These are phyloP conservation scores for Colletotrichum lentis DNA, from an alignment of 2,329 filamentous ascomycete genomes.

Conservation along the genomic window DNA sequence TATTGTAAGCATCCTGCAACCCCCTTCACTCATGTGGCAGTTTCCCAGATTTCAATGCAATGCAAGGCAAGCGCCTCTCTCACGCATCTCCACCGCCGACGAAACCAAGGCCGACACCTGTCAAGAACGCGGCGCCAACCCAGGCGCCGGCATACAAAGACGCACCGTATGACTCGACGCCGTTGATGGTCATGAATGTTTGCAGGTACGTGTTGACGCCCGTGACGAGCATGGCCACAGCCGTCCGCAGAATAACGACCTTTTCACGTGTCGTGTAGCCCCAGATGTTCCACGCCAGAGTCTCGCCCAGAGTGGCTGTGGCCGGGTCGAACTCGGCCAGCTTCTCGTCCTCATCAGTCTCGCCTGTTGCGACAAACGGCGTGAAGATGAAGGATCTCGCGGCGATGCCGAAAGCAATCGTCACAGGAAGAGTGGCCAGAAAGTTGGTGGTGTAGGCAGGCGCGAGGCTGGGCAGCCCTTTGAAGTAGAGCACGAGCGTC, in stretches of 20 bases:
- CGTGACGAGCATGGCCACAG: slow-evolving; percentile 65
- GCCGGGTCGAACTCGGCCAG: slow-evolving; percentile 68
- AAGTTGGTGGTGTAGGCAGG: slow-evolving; percentile 71
- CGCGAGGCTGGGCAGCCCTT: slow-evolving; percentile 73
- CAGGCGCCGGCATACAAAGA: slow-evolving; percentile 77
- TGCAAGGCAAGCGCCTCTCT: slow-evolving; percentile 16
- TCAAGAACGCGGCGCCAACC: slow-evolving; percentile 69
- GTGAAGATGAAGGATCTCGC: slow-evolving; percentile 81
- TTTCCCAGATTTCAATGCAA: slow-evolving; percentile 7
- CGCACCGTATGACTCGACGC: slow-evolving; percentile 75
- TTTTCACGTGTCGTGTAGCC: slow-evolving; percentile 71
- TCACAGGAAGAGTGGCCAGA: slow-evolving; percentile 67
- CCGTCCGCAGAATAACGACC: slow-evolving; percentile 71
- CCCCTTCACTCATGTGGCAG: slow-evolving; percentile 14
- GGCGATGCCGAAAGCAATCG: slow-evolving; percentile 70
- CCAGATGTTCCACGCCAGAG: slow-evolving; percentile 76
- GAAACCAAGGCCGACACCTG: slow-evolving; percentile 63
- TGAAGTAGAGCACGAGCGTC: slow-evolving; percentile 78
- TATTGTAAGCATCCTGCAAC: slow-evolving; percentile 11
- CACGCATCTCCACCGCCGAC: slow-evolving; percentile 53
- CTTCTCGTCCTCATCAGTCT: slow-evolving; percentile 58
- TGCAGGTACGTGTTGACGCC: slow-evolving; percentile 69
- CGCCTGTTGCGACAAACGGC: slow-evolving; percentile 65
- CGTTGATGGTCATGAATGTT: slow-evolving; percentile 71
- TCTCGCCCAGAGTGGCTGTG: slow-evolving; percentile 72